Base-by-base conservation (phyloP, 2,329 filamentous ascomycete species). In the Chaetomiaceae sp. region DNA sequence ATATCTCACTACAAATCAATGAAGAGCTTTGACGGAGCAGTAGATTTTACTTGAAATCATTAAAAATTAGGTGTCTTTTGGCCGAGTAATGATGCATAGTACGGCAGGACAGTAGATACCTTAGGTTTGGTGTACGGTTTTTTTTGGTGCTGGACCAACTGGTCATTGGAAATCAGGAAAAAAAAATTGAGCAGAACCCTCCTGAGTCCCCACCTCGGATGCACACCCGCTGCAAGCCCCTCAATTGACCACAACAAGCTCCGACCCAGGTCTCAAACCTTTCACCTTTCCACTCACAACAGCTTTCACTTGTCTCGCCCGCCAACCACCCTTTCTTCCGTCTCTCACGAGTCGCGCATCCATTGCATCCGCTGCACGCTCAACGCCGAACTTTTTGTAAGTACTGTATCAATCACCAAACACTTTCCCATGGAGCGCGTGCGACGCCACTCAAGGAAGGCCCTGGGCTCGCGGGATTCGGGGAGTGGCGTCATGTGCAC, bases 171-270 rank as follows among this genome's bases (percentile, higher is more conserved):
- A 63, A 60, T 53, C 53, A 54, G 37, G 41, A 43, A 59, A 55
- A 58, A 55, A 57, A 55, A 60, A 53, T 58, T 46, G 50, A 62
- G 53, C 58, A 58, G 56, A 62, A 56, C 56, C 59, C 60, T 58
- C 53, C 41, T n/a, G 43, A 48, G 49, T 5, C 61, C 56, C 59
- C 59, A 60, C 60, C 48, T 30, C 34, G 34, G 36, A 18, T 52
- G 45, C 57, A 57, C 36, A 51, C 44, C 51, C 51, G 53, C 48
- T 47, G 50, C 51, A 48, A 40, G 55, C 55, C 56, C 57, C 57
- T 58, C 58, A 40, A 58, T 59, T 61, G 53, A 58, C n/a, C n/a
- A n/a, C 55, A 61, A 60, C 36, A 32, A 50, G 54, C 56, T 53
- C 57, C 38, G 42, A 27, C 46, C 48, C 56, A 43, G 47, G 43